Evolutionary conservation across 2,329 filamentous ascomycete species (phyloP), one percentile per base, ranked within the genome.

Genomic region (Nothophaeocryptopus gaeumannii): DNA sequence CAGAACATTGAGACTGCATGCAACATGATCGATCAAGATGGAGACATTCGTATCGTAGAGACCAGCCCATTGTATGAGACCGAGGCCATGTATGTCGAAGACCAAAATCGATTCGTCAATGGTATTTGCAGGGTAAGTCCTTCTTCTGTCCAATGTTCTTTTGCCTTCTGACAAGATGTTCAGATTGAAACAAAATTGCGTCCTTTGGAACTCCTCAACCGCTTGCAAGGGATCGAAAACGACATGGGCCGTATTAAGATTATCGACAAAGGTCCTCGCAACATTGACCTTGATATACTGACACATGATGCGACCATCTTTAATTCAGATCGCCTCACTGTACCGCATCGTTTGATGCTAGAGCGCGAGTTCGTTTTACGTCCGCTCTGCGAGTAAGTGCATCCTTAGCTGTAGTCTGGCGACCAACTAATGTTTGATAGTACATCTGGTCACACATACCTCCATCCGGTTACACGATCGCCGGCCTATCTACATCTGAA

Each of bases 1-100:
- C 80, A 78, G 36, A 87, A 86, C 80, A 95, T 99, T 58, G 90
- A 96, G 69, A 77, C 79, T 62, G 92, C 93, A 0, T 91, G 90
- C 67, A 77, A 76, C 38, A 81, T 86, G 65, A 89, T 99, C 82
- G 82, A 88, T 56, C 74, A 55, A 1, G 58, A 77, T 38, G 77
- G 81, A 15, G 84, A 83, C 31, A 89, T 97, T 65, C 81, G 72
- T 45, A 80, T 99, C 34, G 78, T 82, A 63, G 79, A 85, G 61
- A 96, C 92, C 0, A 97, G 92, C 68, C 86, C 84, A 54, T 76
- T 99, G 2, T 99, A 93, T 80, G 90, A 97, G 73, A 99, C 92
- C 3, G 84, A 89, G 61, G 89, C 93, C 15, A 99, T 99, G 93
- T 99, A 99, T 70, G 87, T 96, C 56, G 74, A 87, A 55, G 86